Base-by-base conservation (phyloP, 2,329 filamentous ascomycete species). In the Neopestalotiopsis sp. region DNA sequence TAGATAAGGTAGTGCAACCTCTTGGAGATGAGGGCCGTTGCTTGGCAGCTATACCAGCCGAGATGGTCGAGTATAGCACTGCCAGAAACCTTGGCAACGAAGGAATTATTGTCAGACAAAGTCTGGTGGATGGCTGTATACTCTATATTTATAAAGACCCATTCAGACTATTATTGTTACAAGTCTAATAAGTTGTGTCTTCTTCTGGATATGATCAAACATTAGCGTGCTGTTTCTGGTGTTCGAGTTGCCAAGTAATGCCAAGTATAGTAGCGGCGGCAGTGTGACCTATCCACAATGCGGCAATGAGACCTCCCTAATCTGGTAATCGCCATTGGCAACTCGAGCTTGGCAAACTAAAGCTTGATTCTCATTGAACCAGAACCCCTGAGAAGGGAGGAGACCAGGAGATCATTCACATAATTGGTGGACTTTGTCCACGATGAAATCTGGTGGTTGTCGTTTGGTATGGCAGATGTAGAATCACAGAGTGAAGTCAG, bases 191-290 rank as follows among this genome's bases (percentile, higher is more conserved):
- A 12, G n/a, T 24, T 24, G 24, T 52, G 34, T 34, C 61, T 34
- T 64, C n/a, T 52, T 64, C 20, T 34, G 38, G 38, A 45, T 49
- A 32, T 38, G 34, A 64, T 28, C 28, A 28, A 45, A 52, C 40
- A 7, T 14, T 28, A 28, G n/a, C 20, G 38, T 49, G 14, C 24
- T 28, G n/a, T 13, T 49, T 64, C 20, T 64, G 61, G 42, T 64
- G 61, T 64, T 64, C 12, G 7, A 64, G 61, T 49, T 52, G 61
- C 61, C 61, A 64, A 64, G 61, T 64, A 64, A 64, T 64, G 61
- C 61, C 61, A 64, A 64, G 61, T 64, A 64, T 49, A 62, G 38
- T n/a, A 64, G 61, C n/a, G 42, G n/a, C 61, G 61, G 20, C 38
- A 52, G 34, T 52, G 61, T 49, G 28, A 64, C 38, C 61, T 64